Percentiles rank a stretch among this genome's conserved stretches.
Evolutionary conservation across 2,329 filamentous ascomycete species (phyloP).

Genomic region (Elsinoe fawcettii): DNA sequence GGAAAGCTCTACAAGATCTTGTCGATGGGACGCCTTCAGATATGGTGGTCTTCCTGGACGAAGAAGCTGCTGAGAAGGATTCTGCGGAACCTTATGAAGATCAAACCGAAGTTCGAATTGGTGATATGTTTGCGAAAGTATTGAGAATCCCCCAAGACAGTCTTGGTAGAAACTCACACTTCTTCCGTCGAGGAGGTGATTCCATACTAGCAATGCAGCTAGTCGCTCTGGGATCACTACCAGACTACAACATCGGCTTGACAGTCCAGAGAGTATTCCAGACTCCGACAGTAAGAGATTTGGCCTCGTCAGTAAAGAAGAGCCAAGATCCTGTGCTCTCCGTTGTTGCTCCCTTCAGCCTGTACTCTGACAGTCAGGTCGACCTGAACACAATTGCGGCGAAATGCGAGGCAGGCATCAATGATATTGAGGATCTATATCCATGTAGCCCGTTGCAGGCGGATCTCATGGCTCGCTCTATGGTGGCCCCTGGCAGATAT

Average conservation of each 20-base stretch:
- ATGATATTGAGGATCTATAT: constrained; percentile 2
- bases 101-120: constrained; percentile 32
- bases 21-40: not conserved
- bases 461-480: not conserved
- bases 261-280: not conserved
- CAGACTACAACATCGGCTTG: constrained; percentile 40
- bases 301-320: not conserved
- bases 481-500: not conserved
- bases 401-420: not conserved
- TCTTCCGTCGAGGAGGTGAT: constrained; percentile 54
- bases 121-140: constrained; percentile 43
- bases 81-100: not conserved
- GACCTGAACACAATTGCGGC: not conserved
- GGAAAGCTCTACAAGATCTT: not conserved
- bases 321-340: not conserved
- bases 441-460: constrained; percentile 6
- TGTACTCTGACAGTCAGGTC: not conserved
- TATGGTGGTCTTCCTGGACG: not conserved
- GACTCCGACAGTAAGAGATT: not conserved
- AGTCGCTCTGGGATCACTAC: constrained; percentile 46
- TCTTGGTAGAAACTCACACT: constrained; percentile 50
- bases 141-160: constrained; percentile 39
- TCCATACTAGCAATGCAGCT: constrained; percentile 56
- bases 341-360: not conserved
- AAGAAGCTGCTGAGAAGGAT: not conserved